Evolutionary conservation across 371 early-diverging fungal species (phyloP).

Genomic region (Syncephalastrum racemosum): DNA sequence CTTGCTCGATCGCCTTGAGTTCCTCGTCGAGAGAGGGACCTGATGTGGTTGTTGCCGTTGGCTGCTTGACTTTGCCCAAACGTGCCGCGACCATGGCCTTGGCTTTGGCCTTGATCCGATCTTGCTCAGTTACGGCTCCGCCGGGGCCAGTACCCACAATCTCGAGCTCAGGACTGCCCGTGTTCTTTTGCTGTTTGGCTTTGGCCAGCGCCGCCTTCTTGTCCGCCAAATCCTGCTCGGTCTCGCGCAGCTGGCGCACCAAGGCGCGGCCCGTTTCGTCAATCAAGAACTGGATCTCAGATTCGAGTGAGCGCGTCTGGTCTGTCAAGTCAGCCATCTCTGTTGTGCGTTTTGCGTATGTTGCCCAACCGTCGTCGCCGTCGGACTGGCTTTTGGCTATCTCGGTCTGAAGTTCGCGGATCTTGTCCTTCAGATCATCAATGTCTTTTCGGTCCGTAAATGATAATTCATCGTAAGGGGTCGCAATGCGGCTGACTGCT

Average conservation of each 20-base stretch:
- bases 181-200: constrained; percentile 19
- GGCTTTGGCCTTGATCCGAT: constrained; percentile 62
- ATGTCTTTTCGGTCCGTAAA: constrained; percentile 22
- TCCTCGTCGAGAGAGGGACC: constrained; percentile 47
- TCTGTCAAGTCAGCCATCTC: constrained; percentile 53
- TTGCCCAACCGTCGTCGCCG: constrained; percentile 36
- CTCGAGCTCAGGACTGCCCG: constrained; percentile 18
- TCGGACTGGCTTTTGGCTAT: constrained; percentile 21
- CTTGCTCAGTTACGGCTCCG: constrained; percentile 58
- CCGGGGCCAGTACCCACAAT: constrained; percentile 63
- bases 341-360: constrained; percentile 37
- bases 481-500: constrained; percentile 20
- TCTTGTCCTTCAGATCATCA: constrained; percentile 18
- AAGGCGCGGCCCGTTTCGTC: constrained; percentile 40
- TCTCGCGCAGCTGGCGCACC: constrained; percentile 48
- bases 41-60: neutral
- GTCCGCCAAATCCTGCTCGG: constrained; percentile 52
- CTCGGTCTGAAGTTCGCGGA: constrained; percentile 22
- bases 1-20: constrained; percentile 48
- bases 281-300: constrained; percentile 48
- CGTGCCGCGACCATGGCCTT: constrained; percentile 62
- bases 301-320: constrained; percentile 51
- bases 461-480: constrained; percentile 22
- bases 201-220: constrained; percentile 51
- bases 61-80: constrained; percentile 49